Conservation (phyloP, 2,329 filamentous ascomycete genomes). For the Pseudopithomyces maydicus region DNA sequence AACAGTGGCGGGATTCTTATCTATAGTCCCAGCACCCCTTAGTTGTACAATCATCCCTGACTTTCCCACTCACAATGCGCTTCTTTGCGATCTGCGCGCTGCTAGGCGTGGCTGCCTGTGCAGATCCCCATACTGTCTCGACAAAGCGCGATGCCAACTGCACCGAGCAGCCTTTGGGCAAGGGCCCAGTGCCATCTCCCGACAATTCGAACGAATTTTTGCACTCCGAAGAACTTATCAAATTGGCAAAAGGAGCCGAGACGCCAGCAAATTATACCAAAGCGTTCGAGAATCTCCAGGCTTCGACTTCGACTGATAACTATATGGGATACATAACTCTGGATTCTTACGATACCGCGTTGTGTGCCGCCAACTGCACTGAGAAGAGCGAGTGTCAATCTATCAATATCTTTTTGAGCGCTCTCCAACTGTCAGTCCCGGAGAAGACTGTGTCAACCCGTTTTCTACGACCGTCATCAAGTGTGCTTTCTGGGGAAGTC, state of each 20-base stretch:
- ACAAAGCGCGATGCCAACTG: slow-evolving; percentile 7
- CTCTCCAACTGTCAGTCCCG: slow-evolving; percentile 17
- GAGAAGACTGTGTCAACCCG: slow-evolving; percentile 18
- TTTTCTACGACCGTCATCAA: slow-evolving; percentile 25
- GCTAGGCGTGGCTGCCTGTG: not conserved
- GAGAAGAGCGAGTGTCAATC: slow-evolving; percentile 17
- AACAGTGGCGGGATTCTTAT: not conserved
- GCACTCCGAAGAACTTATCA: slow-evolving; percentile 11
- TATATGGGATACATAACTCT: slow-evolving; percentile 30
- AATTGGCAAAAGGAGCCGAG: slow-evolving; percentile 21
- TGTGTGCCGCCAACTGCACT: slow-evolving; percentile 31
- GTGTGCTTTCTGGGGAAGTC: slow-evolving; percentile 26
- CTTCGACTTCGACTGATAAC: slow-evolving; percentile 20
- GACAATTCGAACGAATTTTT: slow-evolving; percentile 24
- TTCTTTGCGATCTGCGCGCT: not conserved
- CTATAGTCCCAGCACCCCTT: not conserved
- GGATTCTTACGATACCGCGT: slow-evolving; percentile 27
- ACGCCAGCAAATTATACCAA: slow-evolving; percentile 30
- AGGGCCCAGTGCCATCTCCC: slow-evolving; percentile 12
- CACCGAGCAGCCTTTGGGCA: slow-evolving; percentile 10
- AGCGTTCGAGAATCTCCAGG: slow-evolving; percentile 31
- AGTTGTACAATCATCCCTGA: too few relatives aligned
- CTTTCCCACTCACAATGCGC: not conserved
- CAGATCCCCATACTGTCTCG: not conserved
- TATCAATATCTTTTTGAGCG: slow-evolving; percentile 34